phyloP scores from a whole-genome alignment of 2,329 filamentous ascomycete species.

The Colletotrichum sp. region DNA sequence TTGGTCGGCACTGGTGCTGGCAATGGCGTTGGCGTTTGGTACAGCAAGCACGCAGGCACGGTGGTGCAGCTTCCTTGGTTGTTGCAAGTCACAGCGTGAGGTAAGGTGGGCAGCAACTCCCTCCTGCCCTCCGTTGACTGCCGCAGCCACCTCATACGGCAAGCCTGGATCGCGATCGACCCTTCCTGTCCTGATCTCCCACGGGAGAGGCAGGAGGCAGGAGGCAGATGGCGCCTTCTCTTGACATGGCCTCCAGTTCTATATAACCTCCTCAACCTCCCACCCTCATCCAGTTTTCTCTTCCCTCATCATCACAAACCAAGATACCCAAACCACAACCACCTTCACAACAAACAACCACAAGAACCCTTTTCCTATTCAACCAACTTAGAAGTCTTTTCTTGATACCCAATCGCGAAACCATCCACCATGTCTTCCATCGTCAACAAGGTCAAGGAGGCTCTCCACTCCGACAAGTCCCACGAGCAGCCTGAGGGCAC shows the following conservation, averaged over 20 bases:
- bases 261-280: conserved; percentile 21
- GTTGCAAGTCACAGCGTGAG: background rate
- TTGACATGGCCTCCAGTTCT: background rate
- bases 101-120: background rate
- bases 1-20: background rate
- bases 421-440: conserved; percentile 58
- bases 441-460: conserved; percentile 66
- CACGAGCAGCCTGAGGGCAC: conserved; percentile 27
- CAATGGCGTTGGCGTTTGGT: background rate
- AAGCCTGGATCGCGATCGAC: background rate
- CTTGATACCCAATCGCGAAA: conserved; percentile 20
- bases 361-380: background rate
- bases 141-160: background rate
- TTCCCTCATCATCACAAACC: conserved; percentile 21
- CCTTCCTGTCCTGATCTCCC: background rate
- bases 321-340: conserved; percentile 21
- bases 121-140: background rate
- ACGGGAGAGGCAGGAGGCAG: background rate
- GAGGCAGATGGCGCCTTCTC: background rate
- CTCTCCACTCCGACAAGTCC: conserved; percentile 49
- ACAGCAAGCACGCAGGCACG: background rate
- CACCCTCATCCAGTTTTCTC: background rate
- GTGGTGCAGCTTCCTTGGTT: conserved; percentile 15
- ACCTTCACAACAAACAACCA: conserved; percentile 4
- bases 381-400: background rate